Evolutionary conservation across 2,329 filamentous ascomycete species (phyloP).

Genomic region (Sporothrix inflata): DNA sequence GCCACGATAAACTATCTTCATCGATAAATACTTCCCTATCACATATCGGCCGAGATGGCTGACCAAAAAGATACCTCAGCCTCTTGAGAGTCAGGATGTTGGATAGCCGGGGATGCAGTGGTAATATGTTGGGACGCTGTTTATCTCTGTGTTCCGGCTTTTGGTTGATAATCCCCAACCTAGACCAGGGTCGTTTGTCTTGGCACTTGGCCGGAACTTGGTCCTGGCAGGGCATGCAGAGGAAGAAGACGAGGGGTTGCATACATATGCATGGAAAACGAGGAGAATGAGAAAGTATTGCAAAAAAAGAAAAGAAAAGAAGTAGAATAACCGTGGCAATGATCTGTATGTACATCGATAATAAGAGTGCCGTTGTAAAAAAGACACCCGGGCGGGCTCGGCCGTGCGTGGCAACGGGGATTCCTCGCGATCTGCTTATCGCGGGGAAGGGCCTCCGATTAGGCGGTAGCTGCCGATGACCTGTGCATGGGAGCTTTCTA

Average conservation of each 20-base stretch:
- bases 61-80: not conserved
- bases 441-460: not conserved
- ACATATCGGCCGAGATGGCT: conserved; percentile 17
- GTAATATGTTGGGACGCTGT: not conserved
- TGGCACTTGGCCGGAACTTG: not conserved
- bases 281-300: not conserved
- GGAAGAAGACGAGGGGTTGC: not conserved
- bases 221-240: not conserved
- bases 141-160: not conserved
- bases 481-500: not conserved
- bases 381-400: not conserved
- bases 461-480: not conserved
- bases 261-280: not conserved
- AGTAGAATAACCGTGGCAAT: not conserved
- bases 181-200: not conserved
- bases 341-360: not conserved
- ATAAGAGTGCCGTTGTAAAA: not conserved
- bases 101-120: not conserved
- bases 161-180: not conserved
- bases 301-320: not conserved
- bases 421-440: not conserved
- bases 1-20: not conserved
- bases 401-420: not conserved
- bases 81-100: not conserved
- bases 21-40: not conserved